phyloP scores from a whole-genome alignment of 495 filamentous ascomycete species.

The Penicillium chermesinum region DNA sequence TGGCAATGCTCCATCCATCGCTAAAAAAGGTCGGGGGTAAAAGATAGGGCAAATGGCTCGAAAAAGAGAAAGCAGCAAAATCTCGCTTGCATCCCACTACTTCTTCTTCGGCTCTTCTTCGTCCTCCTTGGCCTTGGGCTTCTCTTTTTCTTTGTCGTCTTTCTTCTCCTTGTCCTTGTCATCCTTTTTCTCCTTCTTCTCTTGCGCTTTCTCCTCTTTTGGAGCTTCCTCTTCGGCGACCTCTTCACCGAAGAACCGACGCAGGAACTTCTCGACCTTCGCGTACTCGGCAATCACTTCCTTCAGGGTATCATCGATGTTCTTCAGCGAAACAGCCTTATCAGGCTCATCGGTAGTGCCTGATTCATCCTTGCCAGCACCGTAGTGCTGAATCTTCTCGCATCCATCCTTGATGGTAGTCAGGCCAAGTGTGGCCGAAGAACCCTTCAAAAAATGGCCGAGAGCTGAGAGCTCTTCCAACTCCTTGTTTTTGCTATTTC shows the following conservation, averaged over 20 bases:
- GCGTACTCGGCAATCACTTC: slow-evolving; percentile 70
- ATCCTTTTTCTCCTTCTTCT: slow-evolving; percentile 8
- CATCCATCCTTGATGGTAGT: slow-evolving; percentile 89
- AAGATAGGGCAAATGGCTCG: slow-evolving; percentile 7
- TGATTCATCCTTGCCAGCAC: slow-evolving; percentile 69
- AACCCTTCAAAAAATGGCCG: slow-evolving; percentile 96
- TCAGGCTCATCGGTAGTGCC: slow-evolving; percentile 60
- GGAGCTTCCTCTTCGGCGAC: slow-evolving; percentile 13
- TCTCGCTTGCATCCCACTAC: slow-evolving; percentile 6
- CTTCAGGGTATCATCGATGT: slow-evolving; percentile 63
- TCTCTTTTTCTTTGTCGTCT: slow-evolving; percentile 8
- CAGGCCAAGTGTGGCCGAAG: slow-evolving; percentile 92
- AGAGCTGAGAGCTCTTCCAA: slow-evolving; percentile 70
- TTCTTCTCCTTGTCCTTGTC: slow-evolving; percentile 6
- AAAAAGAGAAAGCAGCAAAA: slow-evolving; percentile 10
- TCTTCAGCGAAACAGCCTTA: slow-evolving; percentile 57
- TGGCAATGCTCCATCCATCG: slow-evolving; percentile 33
- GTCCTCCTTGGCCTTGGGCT: slow-evolving; percentile 13
- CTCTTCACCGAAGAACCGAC: slow-evolving; percentile 61
- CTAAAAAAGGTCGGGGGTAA: slow-evolving; percentile 20
- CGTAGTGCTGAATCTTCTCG: slow-evolving; percentile 94
- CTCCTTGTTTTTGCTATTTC: slow-evolving; percentile 54
- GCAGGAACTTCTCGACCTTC: slow-evolving; percentile 67
- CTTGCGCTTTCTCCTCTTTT: slow-evolving; percentile 11
- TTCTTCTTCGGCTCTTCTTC: slow-evolving; percentile 15